phyloP scores from a whole-genome alignment of 2,329 filamentous ascomycete genomes.

The Colletotrichum sp. region DNA sequence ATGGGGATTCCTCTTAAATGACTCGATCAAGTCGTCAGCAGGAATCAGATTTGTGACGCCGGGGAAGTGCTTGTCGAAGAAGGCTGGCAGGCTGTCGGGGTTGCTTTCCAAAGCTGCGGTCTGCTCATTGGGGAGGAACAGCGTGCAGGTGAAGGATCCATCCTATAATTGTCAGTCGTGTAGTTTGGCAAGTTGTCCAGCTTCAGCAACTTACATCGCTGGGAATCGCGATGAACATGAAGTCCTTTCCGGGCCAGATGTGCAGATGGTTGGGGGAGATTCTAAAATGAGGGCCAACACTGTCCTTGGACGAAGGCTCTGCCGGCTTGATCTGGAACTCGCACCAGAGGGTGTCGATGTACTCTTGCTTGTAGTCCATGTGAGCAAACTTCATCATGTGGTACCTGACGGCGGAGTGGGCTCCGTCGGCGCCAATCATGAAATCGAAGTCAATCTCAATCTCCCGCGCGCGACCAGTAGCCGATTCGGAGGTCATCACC shows the following conservation, averaged over 20 bases:
- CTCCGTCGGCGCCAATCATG: constrained; percentile 93
- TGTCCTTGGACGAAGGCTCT: constrained; percentile 43
- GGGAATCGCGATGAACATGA: constrained; percentile 99
- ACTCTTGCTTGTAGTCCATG: constrained; percentile 91
- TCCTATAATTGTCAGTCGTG: constrained; percentile 55
- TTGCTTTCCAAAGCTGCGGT: constrained; percentile 72
- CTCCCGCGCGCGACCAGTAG: constrained; percentile 62
- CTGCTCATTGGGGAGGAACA: constrained; percentile 80
- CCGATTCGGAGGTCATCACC: constrained; percentile 36
- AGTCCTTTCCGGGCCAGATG: constrained; percentile 93
- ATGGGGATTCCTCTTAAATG: constrained; percentile 85
- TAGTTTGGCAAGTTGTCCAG: rapidly evolving
- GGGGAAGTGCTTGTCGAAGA: constrained; percentile 86
- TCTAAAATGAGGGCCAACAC: constrained; percentile 57
- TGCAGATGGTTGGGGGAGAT: constrained; percentile 95
- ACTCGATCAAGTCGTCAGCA: constrained; percentile 69
- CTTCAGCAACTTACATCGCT: constrained; percentile 54
- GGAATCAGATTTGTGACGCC: constrained; percentile 79
- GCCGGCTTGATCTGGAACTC: constrained; percentile 81
- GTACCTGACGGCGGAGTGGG: constrained; percentile 88
- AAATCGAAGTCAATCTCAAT: constrained; percentile 89
- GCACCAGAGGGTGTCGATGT: constrained; percentile 97
- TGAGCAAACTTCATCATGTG: constrained; percentile 95
- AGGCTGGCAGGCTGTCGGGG: constrained; percentile 65
- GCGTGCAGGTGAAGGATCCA: constrained; percentile 91